Evolutionary conservation across 345 rosid genomes (phyloP).

Genomic region (Aethionema arabicum): DNA sequence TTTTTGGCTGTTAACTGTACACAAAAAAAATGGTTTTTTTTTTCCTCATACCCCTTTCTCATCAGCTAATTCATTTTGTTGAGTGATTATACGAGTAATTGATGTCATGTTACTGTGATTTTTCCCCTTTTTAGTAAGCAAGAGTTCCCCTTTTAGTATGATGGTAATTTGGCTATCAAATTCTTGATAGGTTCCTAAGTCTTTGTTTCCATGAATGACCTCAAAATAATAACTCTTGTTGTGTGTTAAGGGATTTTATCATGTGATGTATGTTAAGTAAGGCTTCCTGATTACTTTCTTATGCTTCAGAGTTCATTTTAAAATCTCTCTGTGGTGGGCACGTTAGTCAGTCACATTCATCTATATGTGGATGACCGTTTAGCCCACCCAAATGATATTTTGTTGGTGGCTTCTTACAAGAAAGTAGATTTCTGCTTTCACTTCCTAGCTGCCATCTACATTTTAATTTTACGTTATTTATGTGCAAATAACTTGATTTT

Average conservation of each 20-base stretch:
- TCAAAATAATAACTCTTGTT: neutral
- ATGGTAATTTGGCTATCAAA: too few species aligned
- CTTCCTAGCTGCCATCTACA: constrained; percentile 31
- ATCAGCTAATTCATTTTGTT: too few species aligned
- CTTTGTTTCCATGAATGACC: neutral
- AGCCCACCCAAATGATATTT: constrained; percentile 30
- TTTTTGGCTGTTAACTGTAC: constrained; percentile 34
- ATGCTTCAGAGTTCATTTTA: neutral
- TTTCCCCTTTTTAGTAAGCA: neutral
- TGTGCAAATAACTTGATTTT: neutral
- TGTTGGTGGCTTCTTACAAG: constrained; percentile 28
- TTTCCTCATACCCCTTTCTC: too few species aligned
- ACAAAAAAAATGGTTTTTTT: neutral
- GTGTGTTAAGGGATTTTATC: too few species aligned
- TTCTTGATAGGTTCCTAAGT: neutral
- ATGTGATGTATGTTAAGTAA: too few species aligned
- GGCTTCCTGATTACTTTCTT: neutral
- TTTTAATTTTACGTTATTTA: neutral
- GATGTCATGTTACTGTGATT: neutral
- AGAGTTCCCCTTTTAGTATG: too few species aligned
- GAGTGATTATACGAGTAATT: neutral
- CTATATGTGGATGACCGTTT: constrained; percentile 34
- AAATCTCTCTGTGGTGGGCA: constrained; percentile 26
- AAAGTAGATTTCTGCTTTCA: constrained; percentile 35
- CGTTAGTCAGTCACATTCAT: constrained; percentile 33